Conservation (phyloP, 2,329 filamentous ascomycete species). For the Aspergillus viridinutans region DNA sequence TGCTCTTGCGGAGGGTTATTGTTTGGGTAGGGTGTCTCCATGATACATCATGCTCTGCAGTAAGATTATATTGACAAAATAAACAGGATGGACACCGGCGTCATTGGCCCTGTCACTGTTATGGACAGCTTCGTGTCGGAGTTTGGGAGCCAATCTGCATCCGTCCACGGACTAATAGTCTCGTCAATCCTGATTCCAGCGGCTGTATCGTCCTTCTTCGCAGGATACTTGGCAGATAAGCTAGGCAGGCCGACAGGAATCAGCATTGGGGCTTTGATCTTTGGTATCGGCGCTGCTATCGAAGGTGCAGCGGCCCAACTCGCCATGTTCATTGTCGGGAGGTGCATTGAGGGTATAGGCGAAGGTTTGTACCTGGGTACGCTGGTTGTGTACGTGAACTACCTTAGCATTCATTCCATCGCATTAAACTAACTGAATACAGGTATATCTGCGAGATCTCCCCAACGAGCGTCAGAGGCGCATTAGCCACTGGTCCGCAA, state of each 20-base stretch:
- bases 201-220: constrained; percentile 55
- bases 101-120: constrained; percentile 56
- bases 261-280: constrained; percentile 49
- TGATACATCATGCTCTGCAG: neutral
- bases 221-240: constrained; percentile 50
- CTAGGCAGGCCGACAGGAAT: constrained; percentile 50
- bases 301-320: constrained; percentile 48
- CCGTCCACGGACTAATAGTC: constrained; percentile 55
- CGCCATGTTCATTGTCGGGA: constrained; percentile 52
- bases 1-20: constrained; percentile 17
- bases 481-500: constrained; percentile 51
- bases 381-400: constrained; percentile 42
- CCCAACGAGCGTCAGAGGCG: constrained; percentile 48
- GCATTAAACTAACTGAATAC: neutral
- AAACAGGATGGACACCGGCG: constrained; percentile 46
- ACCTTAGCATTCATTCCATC: neutral
- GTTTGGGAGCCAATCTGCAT: constrained; percentile 51
- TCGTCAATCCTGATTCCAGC: constrained; percentile 58
- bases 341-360: constrained; percentile 55
- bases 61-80: neutral
- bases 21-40: constrained; percentile 12
- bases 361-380: constrained; percentile 57
- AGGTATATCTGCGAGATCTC: constrained; percentile 58
- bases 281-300: constrained; percentile 51
- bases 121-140: constrained; percentile 51